Conservation (phyloP, 345 rosid species). For the Rhizophora apiculata region DNA sequence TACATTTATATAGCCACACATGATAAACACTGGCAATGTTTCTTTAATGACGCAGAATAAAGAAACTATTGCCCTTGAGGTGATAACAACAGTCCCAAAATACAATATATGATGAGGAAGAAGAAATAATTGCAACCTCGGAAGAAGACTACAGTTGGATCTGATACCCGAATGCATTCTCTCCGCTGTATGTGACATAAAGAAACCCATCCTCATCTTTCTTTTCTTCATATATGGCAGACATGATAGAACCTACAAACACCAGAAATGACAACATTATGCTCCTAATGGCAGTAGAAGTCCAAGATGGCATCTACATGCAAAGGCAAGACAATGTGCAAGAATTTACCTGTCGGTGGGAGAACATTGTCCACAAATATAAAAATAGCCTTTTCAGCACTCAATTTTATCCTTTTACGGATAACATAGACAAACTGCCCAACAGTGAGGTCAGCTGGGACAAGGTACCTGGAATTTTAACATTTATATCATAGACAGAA, state of each 20-base stretch:
- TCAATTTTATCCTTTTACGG: constrained; percentile 85
- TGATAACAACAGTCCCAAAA: background rate
- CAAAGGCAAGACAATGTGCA: background rate
- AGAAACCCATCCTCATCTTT: constrained; percentile 98
- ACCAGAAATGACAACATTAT: background rate
- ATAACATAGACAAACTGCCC: constrained; percentile 93
- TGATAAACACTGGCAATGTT: constrained; percentile 13
- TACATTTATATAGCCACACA: constrained; percentile 36
- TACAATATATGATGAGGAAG: background rate
- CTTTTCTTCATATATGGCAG: constrained; percentile 83
- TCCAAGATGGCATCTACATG: background rate
- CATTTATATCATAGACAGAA: constrained; percentile 5
- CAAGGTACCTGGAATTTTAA: constrained; percentile 66
- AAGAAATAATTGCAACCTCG: constrained; percentile 8
- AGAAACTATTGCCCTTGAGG: constrained; percentile 6
- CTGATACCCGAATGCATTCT: constrained; percentile 71
- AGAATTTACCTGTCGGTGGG: constrained; percentile 75
- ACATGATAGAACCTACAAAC: constrained; percentile 66
- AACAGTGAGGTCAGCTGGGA: constrained; percentile 87
- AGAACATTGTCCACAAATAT: constrained; percentile 93
- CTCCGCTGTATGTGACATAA: constrained; percentile 92
- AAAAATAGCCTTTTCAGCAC: constrained; percentile 93
- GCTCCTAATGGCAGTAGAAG: background rate
- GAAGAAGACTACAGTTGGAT: constrained; percentile 18
- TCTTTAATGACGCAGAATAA: constrained; percentile 8